Base-by-base conservation (phyloP, 805 yeast genomes). In the Isabelozyma heimii region DNA sequence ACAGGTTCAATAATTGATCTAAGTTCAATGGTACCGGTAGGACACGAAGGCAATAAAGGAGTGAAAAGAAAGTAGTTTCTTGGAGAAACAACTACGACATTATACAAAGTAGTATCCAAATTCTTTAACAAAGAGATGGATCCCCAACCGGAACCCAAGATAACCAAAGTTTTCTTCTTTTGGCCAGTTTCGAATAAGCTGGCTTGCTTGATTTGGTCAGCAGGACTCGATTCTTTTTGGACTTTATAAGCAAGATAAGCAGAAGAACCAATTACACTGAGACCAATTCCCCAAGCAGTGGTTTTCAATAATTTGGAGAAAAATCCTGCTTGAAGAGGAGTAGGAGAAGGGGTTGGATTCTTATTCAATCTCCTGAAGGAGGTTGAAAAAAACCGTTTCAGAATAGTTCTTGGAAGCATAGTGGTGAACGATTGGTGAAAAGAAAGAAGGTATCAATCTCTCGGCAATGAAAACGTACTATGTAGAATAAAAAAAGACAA, bases 1-100 rank as follows among this genome's bases (percentile, higher is more conserved):
- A 92, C 90, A 30, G 97, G 97, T 69, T 91, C 97, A 71, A 90
- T 87, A 64, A 91, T 91, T 20, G 97, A 91, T 69, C 94, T 89
- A 56, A 82, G 70, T 62, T 89, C 97, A 51, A 90, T 83, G 45
- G 97, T 88, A 55, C 97, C 97, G 37, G 96, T 91, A 49, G 97
- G 96, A 57, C 92, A 88, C 24, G 96, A 88, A 43, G 98, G 97
- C 60, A 91, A 78, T 65, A 91, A 76, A n/a, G 98, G 97, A 49
- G 98, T 91, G 79, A 92, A 91, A 60, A 91, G 77, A 73, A 91
- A 91, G 77, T 89, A 92, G 77, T 91, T 92, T 75, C 97, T 83
- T 53, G 98, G 97, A 40, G 97, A 89, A 43, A 91, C 87, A 48
- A 91, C 84, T 44, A 90, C 83, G 45, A 91, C 97, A 65, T 92